Conservation (phyloP, 345 rosid species). For the Heritiera fomes region DNA sequence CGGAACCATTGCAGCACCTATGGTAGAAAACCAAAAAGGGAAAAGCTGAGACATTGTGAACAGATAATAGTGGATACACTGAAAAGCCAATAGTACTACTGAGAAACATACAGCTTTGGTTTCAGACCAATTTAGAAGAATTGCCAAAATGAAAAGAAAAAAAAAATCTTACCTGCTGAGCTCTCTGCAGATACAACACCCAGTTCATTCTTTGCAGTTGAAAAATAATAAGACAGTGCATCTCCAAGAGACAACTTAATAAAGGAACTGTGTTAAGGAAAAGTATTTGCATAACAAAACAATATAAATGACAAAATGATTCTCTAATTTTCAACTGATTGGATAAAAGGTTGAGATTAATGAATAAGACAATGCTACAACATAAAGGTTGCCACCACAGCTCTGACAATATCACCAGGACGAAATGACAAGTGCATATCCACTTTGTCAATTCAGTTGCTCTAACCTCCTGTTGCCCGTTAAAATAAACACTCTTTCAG, state of each 20-base stretch:
- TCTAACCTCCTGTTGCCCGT: conserved; percentile 93
- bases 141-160: too few species aligned
- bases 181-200: conserved; percentile 94
- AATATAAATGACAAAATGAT: background rate
- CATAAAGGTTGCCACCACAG: conserved; percentile 73
- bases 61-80: background rate
- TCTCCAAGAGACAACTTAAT: conserved; percentile 87
- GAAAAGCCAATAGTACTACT: background rate
- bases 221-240: conserved; percentile 84
- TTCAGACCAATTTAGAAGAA: background rate
- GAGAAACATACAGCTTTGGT: background rate
- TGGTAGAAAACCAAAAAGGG: conserved; percentile 15
- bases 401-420: conserved; percentile 84
- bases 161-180: conserved; percentile 54
- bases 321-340: conserved; percentile 14
- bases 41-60: background rate
- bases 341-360: background rate
- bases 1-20: conserved; percentile 89
- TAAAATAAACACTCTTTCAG: background rate
- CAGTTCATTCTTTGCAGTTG: conserved; percentile 85
- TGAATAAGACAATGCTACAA: conserved; percentile 16
- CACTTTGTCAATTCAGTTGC: conserved; percentile 92
- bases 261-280: conserved; percentile 29
- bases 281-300: conserved; percentile 16
- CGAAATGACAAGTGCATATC: conserved; percentile 79